Conservation (phyloP, 805 yeast genomes). For the Ogataea kodamae region DNA sequence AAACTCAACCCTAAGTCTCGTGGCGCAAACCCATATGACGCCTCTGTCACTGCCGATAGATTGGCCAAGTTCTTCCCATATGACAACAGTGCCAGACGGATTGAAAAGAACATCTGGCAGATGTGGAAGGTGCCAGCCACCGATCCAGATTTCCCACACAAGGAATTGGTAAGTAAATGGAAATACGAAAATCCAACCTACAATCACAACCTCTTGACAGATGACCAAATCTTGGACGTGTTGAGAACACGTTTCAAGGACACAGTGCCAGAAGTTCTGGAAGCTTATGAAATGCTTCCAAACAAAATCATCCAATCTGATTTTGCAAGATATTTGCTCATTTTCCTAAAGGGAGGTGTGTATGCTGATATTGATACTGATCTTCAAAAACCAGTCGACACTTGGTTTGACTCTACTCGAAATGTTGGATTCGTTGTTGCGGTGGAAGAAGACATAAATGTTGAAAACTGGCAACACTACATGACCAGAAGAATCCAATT, state of each 20-base stretch:
- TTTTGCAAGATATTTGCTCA: conserved; percentile 52
- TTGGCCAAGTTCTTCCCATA: conserved; percentile 31
- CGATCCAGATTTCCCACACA: conserved; percentile 35
- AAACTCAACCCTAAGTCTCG: conserved; percentile 32
- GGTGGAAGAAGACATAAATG: conserved; percentile 52
- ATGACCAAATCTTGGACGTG: conserved; percentile 31
- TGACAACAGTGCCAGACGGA: conserved; percentile 32
- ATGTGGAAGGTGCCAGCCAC: conserved; percentile 35
- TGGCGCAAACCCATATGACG: conserved; percentile 35
- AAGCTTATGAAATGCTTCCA: conserved; percentile 51
- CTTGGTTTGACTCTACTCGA: conserved; percentile 56
- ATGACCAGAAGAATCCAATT: conserved; percentile 54
- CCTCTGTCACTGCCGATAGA: conserved; percentile 31
- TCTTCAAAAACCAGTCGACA: conserved; percentile 52
- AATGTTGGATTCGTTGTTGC: conserved; percentile 53
- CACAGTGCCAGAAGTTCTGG: conserved; percentile 49
- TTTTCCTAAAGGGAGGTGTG: conserved; percentile 56
- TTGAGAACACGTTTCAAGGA: conserved; percentile 29
- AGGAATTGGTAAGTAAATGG: conserved; percentile 31
- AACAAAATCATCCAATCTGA: conserved; percentile 51
- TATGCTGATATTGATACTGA: conserved; percentile 61
- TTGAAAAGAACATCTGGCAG: conserved; percentile 33
- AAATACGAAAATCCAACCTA: conserved; percentile 35
- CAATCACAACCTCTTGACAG: conserved; percentile 31
- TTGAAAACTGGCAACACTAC: conserved; percentile 51